A percentile compares a stretch with the other conserved stretches of the same genome.
phyloP scores from a whole-genome alignment of 169 alveolate species.

The Plasmodium inui region DNA sequence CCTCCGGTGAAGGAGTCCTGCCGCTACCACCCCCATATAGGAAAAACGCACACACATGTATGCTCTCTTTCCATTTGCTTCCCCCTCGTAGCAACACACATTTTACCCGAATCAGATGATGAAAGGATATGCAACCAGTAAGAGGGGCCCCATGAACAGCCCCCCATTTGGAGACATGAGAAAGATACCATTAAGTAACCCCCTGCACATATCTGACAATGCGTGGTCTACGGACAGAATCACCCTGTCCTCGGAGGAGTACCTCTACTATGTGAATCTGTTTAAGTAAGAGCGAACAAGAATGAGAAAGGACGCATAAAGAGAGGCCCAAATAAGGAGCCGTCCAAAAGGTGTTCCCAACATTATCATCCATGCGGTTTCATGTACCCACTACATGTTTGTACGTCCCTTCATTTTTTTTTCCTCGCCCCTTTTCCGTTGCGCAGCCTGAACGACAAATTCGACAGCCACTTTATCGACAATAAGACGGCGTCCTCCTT shows the following conservation, averaged over 20 bases:
- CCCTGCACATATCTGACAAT: conserved; percentile 1
- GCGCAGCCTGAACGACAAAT: conserved; percentile 49
- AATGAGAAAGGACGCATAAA: not conserved
- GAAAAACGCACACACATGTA: not conserved
- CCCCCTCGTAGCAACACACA: not conserved
- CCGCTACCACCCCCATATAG: not conserved
- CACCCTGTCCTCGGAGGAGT: conserved; percentile 40
- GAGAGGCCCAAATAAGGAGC: not conserved
- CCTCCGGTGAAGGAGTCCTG: not conserved
- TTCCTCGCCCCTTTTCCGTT: not conserved
- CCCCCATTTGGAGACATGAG: conserved; percentile 21
- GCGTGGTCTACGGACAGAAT: conserved; percentile 66
- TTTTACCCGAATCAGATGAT: not conserved
- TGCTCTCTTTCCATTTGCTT: not conserved
- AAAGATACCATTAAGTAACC: not conserved
- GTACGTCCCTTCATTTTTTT: not conserved
- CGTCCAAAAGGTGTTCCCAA: not conserved
- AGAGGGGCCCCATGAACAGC: conserved; percentile 12
- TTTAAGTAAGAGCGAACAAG: conserved; percentile 17
- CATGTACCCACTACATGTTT: not conserved
- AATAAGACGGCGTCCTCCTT: conserved; percentile 67
- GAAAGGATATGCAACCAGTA: not conserved
- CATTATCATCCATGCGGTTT: not conserved
- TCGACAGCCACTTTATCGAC: conserved; percentile 45
- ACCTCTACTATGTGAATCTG: conserved; percentile 25